Percentiles rank a stretch among this genome's conserved stretches.
Evolutionary conservation across 257 asterid species (phyloP).

Genomic region (Penstemon barbatus): DNA sequence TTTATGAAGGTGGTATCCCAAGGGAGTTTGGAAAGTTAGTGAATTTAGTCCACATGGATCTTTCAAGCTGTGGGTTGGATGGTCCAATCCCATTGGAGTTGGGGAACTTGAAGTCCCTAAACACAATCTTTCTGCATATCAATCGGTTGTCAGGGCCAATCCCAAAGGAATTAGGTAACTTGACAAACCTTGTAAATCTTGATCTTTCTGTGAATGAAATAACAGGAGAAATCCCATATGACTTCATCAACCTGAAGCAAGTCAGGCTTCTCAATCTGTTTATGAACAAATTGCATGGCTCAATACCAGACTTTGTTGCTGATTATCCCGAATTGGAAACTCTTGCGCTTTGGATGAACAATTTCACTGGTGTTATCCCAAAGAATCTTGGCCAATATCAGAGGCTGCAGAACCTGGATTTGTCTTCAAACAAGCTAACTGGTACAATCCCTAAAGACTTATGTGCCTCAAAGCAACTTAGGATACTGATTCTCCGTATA

Average conservation of each 20-base stretch:
- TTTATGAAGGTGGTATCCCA: constrained; percentile 78
- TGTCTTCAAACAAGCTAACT: constrained; percentile 91
- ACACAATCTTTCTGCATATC: constrained; percentile 66
- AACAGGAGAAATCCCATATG: constrained; percentile 84
- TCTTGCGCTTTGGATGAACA: constrained; percentile 88
- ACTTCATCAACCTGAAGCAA: constrained; percentile 51
- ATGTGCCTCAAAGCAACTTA: constrained; percentile 65
- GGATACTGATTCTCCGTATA: constrained; percentile 55
- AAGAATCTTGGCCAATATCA: constrained; percentile 61
- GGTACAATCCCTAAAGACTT: constrained; percentile 72
- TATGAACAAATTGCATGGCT: constrained; percentile 79
- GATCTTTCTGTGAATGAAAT: constrained; percentile 76
- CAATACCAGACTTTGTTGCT: constrained; percentile 76
- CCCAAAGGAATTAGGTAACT: constrained; percentile 75
- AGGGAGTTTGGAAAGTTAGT: constrained; percentile 69
- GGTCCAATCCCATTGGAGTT: constrained; percentile 77
- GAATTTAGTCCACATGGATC: constrained; percentile 70
- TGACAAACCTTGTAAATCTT: constrained; percentile 65
- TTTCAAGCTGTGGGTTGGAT: constrained; percentile 66
- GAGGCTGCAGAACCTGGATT: constrained; percentile 62
- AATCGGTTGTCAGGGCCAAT: constrained; percentile 70
- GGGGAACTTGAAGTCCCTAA: constrained; percentile 59
- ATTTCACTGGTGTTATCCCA: constrained; percentile 84
- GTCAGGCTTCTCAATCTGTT: constrained; percentile 70
- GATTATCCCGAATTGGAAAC: constrained; percentile 63